Evolutionary conservation across 805 yeast genomes (phyloP), one percentile per base, ranked within the genome.

Genomic region (Priceomyces haplophilus): DNA sequence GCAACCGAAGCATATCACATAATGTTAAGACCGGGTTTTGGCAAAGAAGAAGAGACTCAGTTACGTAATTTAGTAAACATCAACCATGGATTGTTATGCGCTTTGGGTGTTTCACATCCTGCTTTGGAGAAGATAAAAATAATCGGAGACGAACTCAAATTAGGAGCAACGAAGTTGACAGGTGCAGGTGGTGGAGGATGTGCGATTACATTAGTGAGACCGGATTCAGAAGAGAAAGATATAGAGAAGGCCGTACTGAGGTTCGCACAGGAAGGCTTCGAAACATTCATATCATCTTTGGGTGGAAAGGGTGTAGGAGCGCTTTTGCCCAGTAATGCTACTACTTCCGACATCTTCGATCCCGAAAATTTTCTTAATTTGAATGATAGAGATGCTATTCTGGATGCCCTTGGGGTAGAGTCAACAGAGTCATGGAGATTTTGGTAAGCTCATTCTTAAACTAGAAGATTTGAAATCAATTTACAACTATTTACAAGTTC

Each of bases 131-230:
- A 73, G 39, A 79, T 91, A 21, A 83, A 81, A 54, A 64, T 78
- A 16, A 67, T 79, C n/a, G 76, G 88, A 18, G 90, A 85, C 55
- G 74, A 72, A 39, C 54, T 79, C 43, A 59, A 69, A 3, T 62
- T 93, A 13, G 99, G 99, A 6, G 81, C 85, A 44, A 91, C 99
- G 0, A 93, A 93, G 61, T 75, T 93, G 42, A 93, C 99, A 0
- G 99, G 99, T 33, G 99, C 99, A 0, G 99, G 99, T 27, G 99
- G 99, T 16, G 99, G 99, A 39, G 99, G 99, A 2, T 93, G 99
- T 70, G 96, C 98, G 8, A 84, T 93, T 43, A 93, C 98, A 0
- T 65, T 93, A 30, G 70, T 90, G 12, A 68, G 77, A 37, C 80
- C 76, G 32, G 70, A 67, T 2, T 64, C 61, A 1, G 52, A 53